These are phyloP conservation scores for Cordyceps cateniannulata DNA, from an alignment of 2,329 filamentous ascomycete genomes.

Conservation along the genomic window DNA sequence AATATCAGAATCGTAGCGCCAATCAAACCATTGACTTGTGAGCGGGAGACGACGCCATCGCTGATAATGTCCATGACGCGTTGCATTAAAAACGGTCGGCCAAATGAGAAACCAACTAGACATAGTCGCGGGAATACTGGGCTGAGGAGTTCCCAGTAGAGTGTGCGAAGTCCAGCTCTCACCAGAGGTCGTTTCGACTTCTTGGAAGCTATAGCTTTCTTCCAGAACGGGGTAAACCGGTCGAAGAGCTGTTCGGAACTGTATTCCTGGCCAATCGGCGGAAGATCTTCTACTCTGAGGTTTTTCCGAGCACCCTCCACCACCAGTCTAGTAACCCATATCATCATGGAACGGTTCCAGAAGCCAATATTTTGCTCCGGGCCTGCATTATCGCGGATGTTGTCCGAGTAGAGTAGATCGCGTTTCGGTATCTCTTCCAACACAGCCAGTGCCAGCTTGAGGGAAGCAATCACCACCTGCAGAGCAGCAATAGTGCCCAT, in stretches of 20 bases:
- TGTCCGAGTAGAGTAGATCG: not conserved
- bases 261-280: not conserved
- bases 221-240: not conserved
- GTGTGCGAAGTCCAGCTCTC: not conserved
- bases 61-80: not conserved
- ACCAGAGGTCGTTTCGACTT: not conserved
- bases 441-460: slow-evolving; percentile 23
- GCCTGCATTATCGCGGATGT: slow-evolving; percentile 8
- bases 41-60: not conserved
- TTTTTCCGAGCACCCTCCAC: not conserved
- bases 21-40: not conserved
- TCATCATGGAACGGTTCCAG: slow-evolving; percentile 9
- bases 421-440: slow-evolving; percentile 27
- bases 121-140: slow-evolving; percentile 1
- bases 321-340: not conserved
- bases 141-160: not conserved
- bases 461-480: slow-evolving; percentile 20
- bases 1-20: slow-evolving; percentile 5
- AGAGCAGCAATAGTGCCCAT: slow-evolving; percentile 20
- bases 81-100: slow-evolving; percentile 6
- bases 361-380: slow-evolving; percentile 18
- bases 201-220: not conserved
- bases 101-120: slow-evolving; percentile 1
- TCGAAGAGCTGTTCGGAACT: not conserved
- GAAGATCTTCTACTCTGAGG: not conserved